Base-by-base conservation (phyloP, 495 filamentous ascomycete genomes). In the Trypethelium eluteriae region DNA sequence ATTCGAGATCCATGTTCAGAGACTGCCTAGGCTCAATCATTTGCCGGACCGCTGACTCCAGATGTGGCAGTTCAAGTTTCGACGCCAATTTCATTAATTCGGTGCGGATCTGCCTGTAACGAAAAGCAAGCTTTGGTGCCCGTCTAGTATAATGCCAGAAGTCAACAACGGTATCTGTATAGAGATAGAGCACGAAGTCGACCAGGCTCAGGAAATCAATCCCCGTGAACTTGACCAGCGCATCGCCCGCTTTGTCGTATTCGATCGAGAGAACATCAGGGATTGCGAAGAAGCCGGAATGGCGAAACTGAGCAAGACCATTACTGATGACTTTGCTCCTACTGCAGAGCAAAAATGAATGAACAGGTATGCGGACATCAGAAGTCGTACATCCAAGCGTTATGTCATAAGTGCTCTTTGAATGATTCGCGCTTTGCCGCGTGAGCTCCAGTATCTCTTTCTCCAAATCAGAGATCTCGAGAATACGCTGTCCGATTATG, bases 41-140 rank as follows among this genome's bases (percentile, higher is more conserved):
- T 38, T 89, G 76, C 47, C 91, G 85, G 0, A 87, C 89, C 44
- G 90, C 86, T 39, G 84, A 83, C 73, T 96, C 93, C 4, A 97
- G 78, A 12, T 79, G 83, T 39, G 72, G 67, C 68, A 96, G 79
- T 3, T 86, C 84, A 18, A 97, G 80, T 56, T 83, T 79, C 1
- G 82, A 83, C 32, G 88, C 89, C 44, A 90, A 69, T 66, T 83
- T 89, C 90, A 96, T 95, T 38, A 96, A 81, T 70, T 97, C 92
- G 5, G 78, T 82, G 16, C 92, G 87, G 14, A 93, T 80, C 70
- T 92, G 88, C 36, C 91, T 89, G 74, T 88, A 93, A 62, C 88
- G 80, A 66, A 76, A 82, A 9, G 86, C 85, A 75, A 87, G 81
- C 46, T 83, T 80, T 36, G 85, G 82, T 34, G 80, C 82, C 59